Conservation (phyloP, 1,284 basidiomycete genomes). For the Fomitopsis pinicola region DNA sequence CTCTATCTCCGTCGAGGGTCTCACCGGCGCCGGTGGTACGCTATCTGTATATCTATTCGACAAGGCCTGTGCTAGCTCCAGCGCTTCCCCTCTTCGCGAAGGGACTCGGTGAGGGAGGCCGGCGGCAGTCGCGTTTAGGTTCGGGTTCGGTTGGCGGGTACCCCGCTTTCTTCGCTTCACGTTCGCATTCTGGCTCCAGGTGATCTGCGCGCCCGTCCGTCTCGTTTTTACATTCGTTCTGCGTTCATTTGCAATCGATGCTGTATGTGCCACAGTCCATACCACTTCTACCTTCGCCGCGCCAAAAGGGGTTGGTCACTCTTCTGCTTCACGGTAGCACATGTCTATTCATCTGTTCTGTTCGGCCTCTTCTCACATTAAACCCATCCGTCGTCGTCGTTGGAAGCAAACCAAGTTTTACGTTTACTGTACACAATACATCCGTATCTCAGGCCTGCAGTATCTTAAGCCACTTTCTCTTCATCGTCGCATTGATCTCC, state of each 20-base stretch:
- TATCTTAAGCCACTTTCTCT: background rate
- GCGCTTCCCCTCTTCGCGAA: background rate
- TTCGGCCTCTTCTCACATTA: background rate
- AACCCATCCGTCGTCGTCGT: background rate
- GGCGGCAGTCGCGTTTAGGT: background rate
- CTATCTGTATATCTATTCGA: slow-evolving; percentile 9
- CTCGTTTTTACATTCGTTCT: background rate
- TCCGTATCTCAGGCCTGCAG: background rate
- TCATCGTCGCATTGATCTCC: background rate
- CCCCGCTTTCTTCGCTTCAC: background rate
- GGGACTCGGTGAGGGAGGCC: background rate
- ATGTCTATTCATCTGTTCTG: background rate
- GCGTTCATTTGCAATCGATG: background rate
- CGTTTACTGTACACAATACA: background rate
- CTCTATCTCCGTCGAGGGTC: slow-evolving; percentile 1
- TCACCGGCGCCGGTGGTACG: background rate
- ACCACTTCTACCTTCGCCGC: background rate
- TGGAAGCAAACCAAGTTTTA: background rate
- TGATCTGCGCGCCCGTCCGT: background rate
- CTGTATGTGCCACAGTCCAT: background rate
- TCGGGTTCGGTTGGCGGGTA: background rate
- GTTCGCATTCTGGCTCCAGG: background rate
- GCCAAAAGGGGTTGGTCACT: background rate
- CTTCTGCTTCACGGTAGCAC: background rate
- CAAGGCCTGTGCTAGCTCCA: background rate